Evolutionary conservation across 2,329 filamentous ascomycete species (phyloP).

Genomic region (Penicillium verrucosum): DNA sequence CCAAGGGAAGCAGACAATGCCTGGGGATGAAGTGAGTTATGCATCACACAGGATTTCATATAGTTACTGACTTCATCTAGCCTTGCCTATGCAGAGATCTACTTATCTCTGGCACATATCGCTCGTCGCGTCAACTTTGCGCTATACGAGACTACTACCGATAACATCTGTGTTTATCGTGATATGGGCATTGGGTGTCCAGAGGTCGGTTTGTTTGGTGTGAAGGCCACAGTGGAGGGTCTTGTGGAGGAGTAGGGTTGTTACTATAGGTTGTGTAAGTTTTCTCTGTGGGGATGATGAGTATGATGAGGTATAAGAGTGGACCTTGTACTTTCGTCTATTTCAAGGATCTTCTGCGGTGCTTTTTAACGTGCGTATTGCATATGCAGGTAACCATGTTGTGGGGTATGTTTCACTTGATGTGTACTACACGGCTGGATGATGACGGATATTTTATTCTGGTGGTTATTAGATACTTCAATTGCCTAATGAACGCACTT

Average conservation of each 20-base stretch:
- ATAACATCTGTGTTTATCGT: slow-evolving; percentile 20
- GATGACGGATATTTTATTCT: not conserved
- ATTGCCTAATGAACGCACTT: not conserved
- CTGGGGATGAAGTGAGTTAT: slow-evolving; percentile 23
- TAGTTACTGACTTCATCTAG: slow-evolving; percentile 3
- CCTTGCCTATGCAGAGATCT: slow-evolving; percentile 24
- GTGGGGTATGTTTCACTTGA: not conserved
- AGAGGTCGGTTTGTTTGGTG: slow-evolving; percentile 10
- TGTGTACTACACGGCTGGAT: not conserved
- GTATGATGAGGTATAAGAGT: not conserved
- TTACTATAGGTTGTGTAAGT: not conserved
- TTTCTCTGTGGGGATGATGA: not conserved
- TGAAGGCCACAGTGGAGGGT: slow-evolving; percentile 15
- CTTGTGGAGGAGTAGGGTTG: slow-evolving; percentile 16
- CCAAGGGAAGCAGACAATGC: slow-evolving; percentile 23
- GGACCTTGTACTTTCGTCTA: not conserved
- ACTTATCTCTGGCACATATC: slow-evolving; percentile 21
- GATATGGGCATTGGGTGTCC: slow-evolving; percentile 19
- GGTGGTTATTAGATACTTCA: not conserved
- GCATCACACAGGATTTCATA: not conserved
- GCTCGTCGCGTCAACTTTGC: slow-evolving; percentile 18
- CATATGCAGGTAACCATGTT: not conserved
- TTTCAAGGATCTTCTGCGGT: not conserved
- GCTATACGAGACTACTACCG: slow-evolving; percentile 16
- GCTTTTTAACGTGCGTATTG: not conserved